Conservation (phyloP, 2,329 filamentous ascomycete genomes). For the Xylaria polymorpha region DNA sequence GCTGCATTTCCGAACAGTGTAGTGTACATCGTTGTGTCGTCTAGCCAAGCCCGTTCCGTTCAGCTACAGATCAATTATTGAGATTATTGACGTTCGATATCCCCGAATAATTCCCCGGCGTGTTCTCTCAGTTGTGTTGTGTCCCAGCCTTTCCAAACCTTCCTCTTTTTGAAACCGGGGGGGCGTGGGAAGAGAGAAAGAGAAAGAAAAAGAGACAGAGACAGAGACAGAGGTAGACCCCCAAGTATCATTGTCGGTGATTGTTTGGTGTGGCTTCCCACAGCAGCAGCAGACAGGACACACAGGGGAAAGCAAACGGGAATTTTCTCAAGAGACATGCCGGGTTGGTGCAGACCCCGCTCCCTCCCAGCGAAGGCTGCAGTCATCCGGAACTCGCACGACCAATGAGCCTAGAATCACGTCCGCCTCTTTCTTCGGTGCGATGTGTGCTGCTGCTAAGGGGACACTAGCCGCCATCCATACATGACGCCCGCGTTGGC, state of each 20-base stretch:
- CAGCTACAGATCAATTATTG: constrained; percentile 6
- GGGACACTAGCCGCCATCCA: constrained; percentile 13
- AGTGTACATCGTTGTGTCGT: background rate
- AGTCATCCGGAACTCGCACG: constrained; percentile 43
- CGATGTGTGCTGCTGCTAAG: background rate
- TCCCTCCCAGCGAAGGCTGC: constrained; percentile 47
- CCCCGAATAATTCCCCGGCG: constrained; percentile 7
- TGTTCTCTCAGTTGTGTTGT: background rate
- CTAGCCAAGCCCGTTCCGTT: constrained; percentile 8
- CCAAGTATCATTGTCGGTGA: constrained; percentile 2
- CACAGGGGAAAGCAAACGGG: constrained; percentile 39
- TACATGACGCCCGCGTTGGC: constrained; percentile 28
- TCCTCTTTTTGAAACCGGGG: background rate
- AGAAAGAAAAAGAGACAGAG: background rate
- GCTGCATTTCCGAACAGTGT: constrained; percentile 32
- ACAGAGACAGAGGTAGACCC: background rate
- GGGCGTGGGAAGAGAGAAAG: background rate
- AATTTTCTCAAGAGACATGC: constrained; percentile 40
- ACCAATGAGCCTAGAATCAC: constrained; percentile 43
- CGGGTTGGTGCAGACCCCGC: constrained; percentile 47
- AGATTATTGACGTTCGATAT: background rate
- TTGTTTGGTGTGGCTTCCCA: constrained; percentile 26
- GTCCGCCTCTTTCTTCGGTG: constrained; percentile 28
- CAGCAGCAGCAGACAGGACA: constrained; percentile 19
- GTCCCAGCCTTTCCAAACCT: background rate